Evolutionary conservation across 2,329 filamentous ascomycete genomes (phyloP).

Genomic region (Fusarium pseudograminearum): DNA sequence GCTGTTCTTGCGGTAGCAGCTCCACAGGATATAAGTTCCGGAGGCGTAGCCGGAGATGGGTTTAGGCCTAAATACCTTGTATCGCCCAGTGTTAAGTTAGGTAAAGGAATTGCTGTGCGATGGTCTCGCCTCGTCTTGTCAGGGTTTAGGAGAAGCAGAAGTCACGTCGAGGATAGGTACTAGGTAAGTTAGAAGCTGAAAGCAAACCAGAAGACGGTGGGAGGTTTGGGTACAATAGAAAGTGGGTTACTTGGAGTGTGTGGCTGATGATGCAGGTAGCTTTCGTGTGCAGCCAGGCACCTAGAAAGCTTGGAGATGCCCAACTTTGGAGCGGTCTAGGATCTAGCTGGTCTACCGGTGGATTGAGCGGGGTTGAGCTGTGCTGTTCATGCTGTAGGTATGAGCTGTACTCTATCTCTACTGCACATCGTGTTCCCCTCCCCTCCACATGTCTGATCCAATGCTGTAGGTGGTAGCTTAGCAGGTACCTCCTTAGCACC

Average conservation of each 20-base stretch:
- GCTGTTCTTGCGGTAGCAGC: constrained; percentile 48
- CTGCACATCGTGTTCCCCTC: background rate
- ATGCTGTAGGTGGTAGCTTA: constrained; percentile 11
- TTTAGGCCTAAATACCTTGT: constrained; percentile 22
- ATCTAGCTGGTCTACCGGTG: constrained; percentile 23
- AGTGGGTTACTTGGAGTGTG: constrained; percentile 33
- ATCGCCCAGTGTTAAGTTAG: constrained; percentile 11
- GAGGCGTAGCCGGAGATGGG: constrained; percentile 28
- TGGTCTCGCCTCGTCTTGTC: constrained; percentile 10
- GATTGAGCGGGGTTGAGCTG: constrained; percentile 31
- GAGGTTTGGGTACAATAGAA: constrained; percentile 15
- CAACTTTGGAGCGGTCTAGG: constrained; percentile 39
- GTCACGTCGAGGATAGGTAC: constrained; percentile 27
- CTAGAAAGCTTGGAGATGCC: constrained; percentile 28
- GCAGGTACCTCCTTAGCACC: background rate
- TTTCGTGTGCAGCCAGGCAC: constrained; percentile 21
- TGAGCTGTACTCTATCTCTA: constrained; percentile 17
- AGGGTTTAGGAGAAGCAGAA: constrained; percentile 27
- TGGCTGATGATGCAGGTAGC: constrained; percentile 48
- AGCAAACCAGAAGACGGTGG: constrained; percentile 27
- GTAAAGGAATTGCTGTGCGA: constrained; percentile 19
- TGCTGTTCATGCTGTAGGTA: constrained; percentile 31
- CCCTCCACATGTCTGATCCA: background rate
- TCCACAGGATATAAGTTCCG: constrained; percentile 43
- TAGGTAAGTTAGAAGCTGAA: constrained; percentile 12